Base-by-base conservation (phyloP, 2,329 filamentous ascomycete genomes). In the Endothia cerciana region DNA sequence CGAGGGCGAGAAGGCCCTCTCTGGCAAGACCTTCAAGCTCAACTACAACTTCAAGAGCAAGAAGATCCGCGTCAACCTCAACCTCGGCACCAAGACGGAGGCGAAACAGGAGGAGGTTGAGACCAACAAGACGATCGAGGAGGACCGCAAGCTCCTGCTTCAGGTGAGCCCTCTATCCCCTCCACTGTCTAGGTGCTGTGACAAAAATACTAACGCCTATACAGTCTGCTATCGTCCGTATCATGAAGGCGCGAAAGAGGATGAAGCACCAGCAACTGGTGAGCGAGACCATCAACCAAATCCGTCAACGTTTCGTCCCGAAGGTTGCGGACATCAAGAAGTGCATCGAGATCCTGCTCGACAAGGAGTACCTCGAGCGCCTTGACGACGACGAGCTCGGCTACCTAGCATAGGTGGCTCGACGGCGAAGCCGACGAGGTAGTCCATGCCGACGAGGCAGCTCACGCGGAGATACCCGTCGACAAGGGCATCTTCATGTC, bases 191-290 rank as follows among this genome's bases (percentile, higher is more conserved):
- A 8, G n/a, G 38, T 13, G 57, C 38, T 33, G 56, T 51, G 28
- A 19, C 19, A 38, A 25, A 17, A 68, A 74, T 69, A 73, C 67
- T 30, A 8, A 58, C 15, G 61, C 17, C 53, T 69, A 60, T 64
- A 2, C 22, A 99, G 94, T 98, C 95, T 69, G 94, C 94, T 30
- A 98, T 99, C 77, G 95, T 99, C 65, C 92, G 95, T 74, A 97
- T 99, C 82, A 99, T 99, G 95, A 99, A 99, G 83, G 96, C 94
- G 3, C 91, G 95, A 68, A 98, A 99, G 88, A 92, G 91, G 82
- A 96, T 98, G 92, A 98, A 97, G 87, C 94, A 99, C 80, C 89
- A 90, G 68, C 91, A 95, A 75, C 89, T 99, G 15, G 93, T 99
- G 63, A 90, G 92, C 75, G 95, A 99, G 80, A 96, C 94, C 30